Evolutionary conservation across 2,329 filamentous ascomycete genomes (phyloP), one percentile per base, ranked within the genome.

Genomic region (Tolypocladium inflatum): DNA sequence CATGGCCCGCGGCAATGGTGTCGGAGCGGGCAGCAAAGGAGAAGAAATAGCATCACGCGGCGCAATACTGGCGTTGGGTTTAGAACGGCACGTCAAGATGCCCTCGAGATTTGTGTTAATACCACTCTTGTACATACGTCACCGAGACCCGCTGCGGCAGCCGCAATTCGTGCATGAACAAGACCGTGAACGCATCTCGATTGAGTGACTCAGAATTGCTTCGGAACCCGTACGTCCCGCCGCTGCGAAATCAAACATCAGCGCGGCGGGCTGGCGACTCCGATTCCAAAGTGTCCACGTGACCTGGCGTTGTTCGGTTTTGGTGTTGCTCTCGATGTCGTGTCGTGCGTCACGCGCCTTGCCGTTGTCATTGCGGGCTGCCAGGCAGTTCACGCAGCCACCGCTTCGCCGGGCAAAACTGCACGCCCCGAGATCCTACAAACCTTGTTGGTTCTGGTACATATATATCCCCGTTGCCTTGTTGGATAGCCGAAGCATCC

Each of bases 271-370:
- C 13, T 30, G 45, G 23, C 21, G 9, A 6, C 48, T 30, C 13
- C 35, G 48, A 52, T 52, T 52, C 48, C 48, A 52, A 52, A 19
- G 19, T 4, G 26, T 13, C 37, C 59, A 64, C 62, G 63, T 64
- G 63, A 60, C 54, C 23, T 57, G 59, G 60, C 59, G 59, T 57
- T 41, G 48, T 9, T n/a, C n/a, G 21, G 4, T 23, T 55, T 41
- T 26, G 41, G 61, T 59, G 63, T 65, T 64, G 63, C 63, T 65
- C 55, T 63, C 15, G 41, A 64, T 65, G 59, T 65, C 37, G 21
- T 23, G 37, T 8, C 23, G 42, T 53, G 19, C 55, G 55, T 30
- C 52, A 50, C 50, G 50, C 56, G 56, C 53, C 38, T 17, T 43
- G n/a, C 37, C 11, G 17, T 42, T 10, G 48, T n/a, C 48, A 51